Evolutionary conservation across 257 asterid genomes (phyloP).

Genomic region (Capsicum baccatum): DNA sequence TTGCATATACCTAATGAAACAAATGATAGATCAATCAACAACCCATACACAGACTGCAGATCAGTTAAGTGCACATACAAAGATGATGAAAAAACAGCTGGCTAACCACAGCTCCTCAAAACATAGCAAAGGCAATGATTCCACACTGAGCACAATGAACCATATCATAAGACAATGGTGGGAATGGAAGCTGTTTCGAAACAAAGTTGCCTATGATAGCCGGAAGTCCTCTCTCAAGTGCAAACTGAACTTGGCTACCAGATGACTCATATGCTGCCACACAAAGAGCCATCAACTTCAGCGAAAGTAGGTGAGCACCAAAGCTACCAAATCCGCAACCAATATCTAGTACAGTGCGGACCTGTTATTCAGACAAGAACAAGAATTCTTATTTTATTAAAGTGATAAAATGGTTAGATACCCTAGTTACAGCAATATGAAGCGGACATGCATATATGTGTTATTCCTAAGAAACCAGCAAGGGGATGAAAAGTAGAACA

Average conservation of each 20-base stretch:
- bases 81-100: not conserved
- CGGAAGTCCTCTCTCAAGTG: slow-evolving; percentile 99
- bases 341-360: slow-evolving; percentile 81
- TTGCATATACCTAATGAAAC: not conserved
- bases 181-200: slow-evolving; percentile 88
- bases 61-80: not conserved
- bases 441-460: not conserved
- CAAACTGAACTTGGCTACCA: slow-evolving; percentile 97
- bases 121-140: slow-evolving; percentile 36
- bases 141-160: slow-evolving; percentile 97
- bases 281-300: slow-evolving; percentile 90
- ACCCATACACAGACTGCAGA: not conserved
- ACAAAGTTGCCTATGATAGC: slow-evolving; percentile 84
- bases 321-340: slow-evolving; percentile 99
- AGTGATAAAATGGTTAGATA: not conserved
- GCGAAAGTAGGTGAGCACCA: slow-evolving; percentile 84
- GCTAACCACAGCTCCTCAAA: not conserved
- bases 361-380: slow-evolving; percentile 58
- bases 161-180: slow-evolving; percentile 94
- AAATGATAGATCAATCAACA: not conserved
- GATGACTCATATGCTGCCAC: slow-evolving; percentile 88
- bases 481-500: not conserved
- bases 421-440: not conserved
- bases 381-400: slow-evolving; percentile 23
- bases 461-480: not conserved